Conservation (phyloP, 163 green algal species). For the Volvox carteri region DNA sequence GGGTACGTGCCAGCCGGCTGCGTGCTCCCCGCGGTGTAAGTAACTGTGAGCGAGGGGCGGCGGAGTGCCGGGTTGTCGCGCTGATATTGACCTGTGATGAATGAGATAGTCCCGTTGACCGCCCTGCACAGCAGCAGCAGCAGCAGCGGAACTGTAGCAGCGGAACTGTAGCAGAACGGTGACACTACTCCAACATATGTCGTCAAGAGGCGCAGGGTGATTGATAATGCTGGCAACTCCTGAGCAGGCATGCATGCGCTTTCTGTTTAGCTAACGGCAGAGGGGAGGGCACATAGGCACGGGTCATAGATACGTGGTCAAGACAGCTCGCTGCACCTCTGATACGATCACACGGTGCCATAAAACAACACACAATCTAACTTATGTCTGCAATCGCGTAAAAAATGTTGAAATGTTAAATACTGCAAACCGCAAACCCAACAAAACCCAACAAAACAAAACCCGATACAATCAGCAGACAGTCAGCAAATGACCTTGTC, state of each 20-base stretch:
- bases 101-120: neutral
- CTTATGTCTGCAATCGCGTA: too few species aligned
- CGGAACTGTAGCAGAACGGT: neutral
- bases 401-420: too few species aligned
- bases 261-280: neutral
- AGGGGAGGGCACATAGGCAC: neutral
- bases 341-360: too few species aligned
- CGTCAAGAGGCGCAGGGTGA: neutral
- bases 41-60: constrained; percentile 34
- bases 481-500: too few species aligned
- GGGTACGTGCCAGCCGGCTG: neutral
- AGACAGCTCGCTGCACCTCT: too few species aligned
- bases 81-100: neutral
- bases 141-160: neutral
- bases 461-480: too few species aligned
- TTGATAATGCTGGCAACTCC: too few species aligned
- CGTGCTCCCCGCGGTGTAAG: neutral
- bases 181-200: neutral
- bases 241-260: neutral
- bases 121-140: neutral
- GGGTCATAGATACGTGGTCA: neutral
- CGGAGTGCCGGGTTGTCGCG: constrained; percentile 16
- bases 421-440: too few species aligned
- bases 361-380: too few species aligned
- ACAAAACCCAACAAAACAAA: too few species aligned